Conservation (phyloP, 1,284 basidiomycete genomes). For the Phellopilus nigrolimitatus region DNA sequence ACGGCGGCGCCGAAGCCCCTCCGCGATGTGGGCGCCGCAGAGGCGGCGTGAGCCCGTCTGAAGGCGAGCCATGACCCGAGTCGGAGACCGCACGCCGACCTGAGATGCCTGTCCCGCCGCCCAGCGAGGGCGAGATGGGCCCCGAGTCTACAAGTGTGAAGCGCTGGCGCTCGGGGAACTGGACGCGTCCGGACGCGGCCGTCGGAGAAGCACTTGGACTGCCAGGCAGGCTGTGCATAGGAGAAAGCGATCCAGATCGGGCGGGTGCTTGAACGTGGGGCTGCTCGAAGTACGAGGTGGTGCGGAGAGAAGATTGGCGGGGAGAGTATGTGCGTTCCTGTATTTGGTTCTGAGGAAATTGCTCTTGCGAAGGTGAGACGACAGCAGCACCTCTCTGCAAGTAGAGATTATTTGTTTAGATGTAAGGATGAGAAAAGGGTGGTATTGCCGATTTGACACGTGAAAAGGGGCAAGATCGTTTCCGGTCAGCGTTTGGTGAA, state of each 20-base stretch:
- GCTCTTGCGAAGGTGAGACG: neutral
- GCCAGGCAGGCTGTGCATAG: neutral
- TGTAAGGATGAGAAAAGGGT: too few species aligned
- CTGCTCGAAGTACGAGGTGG: neutral
- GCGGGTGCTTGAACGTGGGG: neutral
- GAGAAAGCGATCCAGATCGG: neutral
- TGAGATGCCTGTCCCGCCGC: neutral
- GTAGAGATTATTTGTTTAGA: too few species aligned
- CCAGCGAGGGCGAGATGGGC: constrained; percentile 4
- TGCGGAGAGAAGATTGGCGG: neutral
- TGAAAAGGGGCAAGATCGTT: neutral
- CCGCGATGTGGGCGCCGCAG: constrained; percentile 3
- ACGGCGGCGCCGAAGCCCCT: neutral
- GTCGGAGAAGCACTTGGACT: neutral
- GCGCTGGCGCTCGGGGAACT: constrained; percentile 12
- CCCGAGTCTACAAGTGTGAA: constrained; percentile 4
- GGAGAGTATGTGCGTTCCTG: constrained; percentile 1
- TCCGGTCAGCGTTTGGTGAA: too few species aligned
- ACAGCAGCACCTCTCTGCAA: neutral
- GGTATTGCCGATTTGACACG: too few species aligned
- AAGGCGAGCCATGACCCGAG: neutral
- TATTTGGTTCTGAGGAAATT: neutral
- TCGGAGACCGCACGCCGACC: constrained; percentile 7
- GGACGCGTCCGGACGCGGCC: neutral
- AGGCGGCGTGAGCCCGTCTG: constrained; percentile 6